phyloP scores from a whole-genome alignment of 768 basidiomycete species.

The Lyophyllum semitale region DNA sequence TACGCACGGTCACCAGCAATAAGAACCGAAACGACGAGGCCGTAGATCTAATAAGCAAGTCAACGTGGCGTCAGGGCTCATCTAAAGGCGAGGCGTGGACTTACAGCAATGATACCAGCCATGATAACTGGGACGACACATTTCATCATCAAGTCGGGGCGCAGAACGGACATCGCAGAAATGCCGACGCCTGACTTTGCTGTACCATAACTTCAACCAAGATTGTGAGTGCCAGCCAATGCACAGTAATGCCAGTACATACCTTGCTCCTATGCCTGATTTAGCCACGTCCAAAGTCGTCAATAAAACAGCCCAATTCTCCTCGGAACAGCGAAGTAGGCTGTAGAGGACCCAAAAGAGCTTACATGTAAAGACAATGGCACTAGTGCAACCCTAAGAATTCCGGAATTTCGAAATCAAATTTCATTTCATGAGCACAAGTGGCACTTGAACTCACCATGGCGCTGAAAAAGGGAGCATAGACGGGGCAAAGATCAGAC shows the following conservation, averaged over 20 bases:
- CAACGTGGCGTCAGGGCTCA: background rate
- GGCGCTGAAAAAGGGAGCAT: conserved; percentile 97
- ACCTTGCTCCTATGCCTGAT: conserved; percentile 91
- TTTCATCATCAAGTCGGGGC: conserved; percentile 98
- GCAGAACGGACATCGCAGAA: conserved; percentile 95
- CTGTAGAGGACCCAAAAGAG: conserved; percentile 14
- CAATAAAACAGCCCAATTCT: background rate
- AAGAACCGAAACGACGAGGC: conserved; percentile 97
- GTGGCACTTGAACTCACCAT: conserved; percentile 63
- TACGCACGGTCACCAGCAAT: conserved; percentile 84
- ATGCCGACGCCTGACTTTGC: conserved; percentile 99
- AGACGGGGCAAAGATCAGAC: conserved; percentile 89
- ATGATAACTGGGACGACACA: conserved; percentile 97
- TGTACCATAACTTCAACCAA: conserved; percentile 81
- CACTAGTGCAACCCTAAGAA: conserved; percentile 87
- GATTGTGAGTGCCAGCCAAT: conserved; percentile 14
- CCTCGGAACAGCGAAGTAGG: background rate
- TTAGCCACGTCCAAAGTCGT: conserved; percentile 4
- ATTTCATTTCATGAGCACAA: background rate
- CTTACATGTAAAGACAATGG: conserved; percentile 98
- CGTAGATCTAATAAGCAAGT: conserved; percentile 71
- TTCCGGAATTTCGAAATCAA: background rate
- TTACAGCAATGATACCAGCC: conserved; percentile 99
- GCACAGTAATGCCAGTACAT: conserved; percentile 24
- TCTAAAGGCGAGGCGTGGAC: conserved; percentile 32